These are phyloP conservation scores for Rhizophagus sp. DNA, from an alignment of 192 early-diverging fungal genomes.

Conservation along the genomic window DNA sequence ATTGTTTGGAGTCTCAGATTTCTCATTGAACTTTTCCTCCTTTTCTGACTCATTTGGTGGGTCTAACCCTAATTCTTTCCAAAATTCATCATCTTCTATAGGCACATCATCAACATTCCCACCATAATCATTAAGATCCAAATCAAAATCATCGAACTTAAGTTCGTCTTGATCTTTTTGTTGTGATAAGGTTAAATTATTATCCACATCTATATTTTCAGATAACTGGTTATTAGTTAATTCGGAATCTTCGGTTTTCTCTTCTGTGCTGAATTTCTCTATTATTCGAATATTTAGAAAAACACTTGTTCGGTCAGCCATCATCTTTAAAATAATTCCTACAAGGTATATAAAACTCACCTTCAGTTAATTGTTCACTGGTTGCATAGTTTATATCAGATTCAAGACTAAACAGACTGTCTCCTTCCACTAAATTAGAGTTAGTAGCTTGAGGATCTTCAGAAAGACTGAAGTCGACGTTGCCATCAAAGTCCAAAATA, in stretches of 20 bases:
- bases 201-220: neutral
- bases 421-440: neutral
- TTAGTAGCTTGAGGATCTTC: neutral
- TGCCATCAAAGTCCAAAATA: conserved; percentile 11
- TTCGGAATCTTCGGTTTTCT: neutral
- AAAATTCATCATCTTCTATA: conserved; percentile 6
- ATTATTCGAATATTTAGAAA: neutral
- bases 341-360: neutral
- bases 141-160: neutral
- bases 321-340: neutral
- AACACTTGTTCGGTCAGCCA: neutral
- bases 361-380: neutral
- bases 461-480: neutral
- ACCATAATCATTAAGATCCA: conserved; percentile 3
- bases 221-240: neutral
- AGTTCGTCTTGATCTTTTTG: neutral
- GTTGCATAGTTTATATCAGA: neutral
- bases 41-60: neutral
- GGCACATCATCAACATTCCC: neutral
- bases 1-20: neutral
- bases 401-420: neutral
- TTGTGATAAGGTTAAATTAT: neutral
- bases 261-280: neutral
- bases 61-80: conserved; percentile 10
- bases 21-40: neutral